These are phyloP conservation scores for Alternaria sp. DNA, from an alignment of 2,329 filamentous ascomycete genomes.

Conservation along the genomic window DNA sequence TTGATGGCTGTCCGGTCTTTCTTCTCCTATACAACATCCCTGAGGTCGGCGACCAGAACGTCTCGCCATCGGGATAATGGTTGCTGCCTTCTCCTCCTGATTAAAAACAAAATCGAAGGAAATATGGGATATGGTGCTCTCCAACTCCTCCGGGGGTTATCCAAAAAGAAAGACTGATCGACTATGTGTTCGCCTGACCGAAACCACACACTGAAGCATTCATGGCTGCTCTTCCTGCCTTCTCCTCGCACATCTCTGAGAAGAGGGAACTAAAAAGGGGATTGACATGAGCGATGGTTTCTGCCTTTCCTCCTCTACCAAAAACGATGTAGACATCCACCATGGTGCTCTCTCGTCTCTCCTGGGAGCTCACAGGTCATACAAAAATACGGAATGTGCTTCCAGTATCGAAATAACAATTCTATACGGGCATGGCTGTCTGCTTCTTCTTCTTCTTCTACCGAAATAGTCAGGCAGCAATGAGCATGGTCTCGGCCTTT, in stretches of 20 bases:
- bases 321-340: too few species aligned
- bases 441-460: too few species aligned
- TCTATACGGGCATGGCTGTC: too few species aligned
- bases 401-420: neutral
- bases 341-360: neutral
- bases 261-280: rapidly evolving
- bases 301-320: neutral
- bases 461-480: too few species aligned
- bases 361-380: neutral
- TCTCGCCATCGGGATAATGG: rapidly evolving
- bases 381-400: neutral
- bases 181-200: neutral
- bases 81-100: neutral
- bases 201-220: rapidly evolving
- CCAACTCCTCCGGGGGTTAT: neutral
- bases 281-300: rapidly evolving
- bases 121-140: neutral
- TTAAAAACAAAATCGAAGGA: neutral
- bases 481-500: too few species aligned
- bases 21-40: neutral
- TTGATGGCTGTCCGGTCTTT: neutral
- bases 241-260: neutral
- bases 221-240: neutral
- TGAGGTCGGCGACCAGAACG: rapidly evolving
- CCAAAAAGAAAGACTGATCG: neutral